Base-by-base conservation (phyloP, 352 stramenopile genomes). In the Globisporangium canariense region DNA sequence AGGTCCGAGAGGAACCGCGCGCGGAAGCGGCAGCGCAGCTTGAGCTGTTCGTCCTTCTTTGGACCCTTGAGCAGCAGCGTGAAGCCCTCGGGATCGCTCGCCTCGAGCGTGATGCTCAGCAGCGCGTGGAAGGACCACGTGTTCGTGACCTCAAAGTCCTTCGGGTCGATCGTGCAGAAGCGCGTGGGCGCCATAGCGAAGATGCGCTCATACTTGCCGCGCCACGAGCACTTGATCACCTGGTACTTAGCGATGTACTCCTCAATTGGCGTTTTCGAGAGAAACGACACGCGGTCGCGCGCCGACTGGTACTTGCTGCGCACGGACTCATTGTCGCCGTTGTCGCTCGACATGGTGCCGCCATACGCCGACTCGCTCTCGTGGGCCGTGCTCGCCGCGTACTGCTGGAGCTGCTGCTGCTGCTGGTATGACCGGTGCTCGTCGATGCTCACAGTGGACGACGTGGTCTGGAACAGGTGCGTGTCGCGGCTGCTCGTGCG, bases 61-160 rank as follows among this genome's bases (percentile, higher is more conserved):
- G 70, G n/a, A 1, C 87, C 87, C 55, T 88, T 83, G 2, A 95
- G 64, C 9, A 69, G 60, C 22, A 95, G 58, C 52, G 70, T 79
- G 53, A 95, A 95, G 50, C 82, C 72, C 53, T 90, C 70, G 5
- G 53, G 34, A 60, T 95, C 86, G 36, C 62, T 67, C 3, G 75
- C 51, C 20, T 95, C 85, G n/a, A 95, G 70, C 18, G 67, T 74
- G 55, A 94, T 73, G 61, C 65, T 71, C 1, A 81, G 54, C 5
- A 95, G 67, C 30, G 80, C 70, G 32, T 73, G 77, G 18, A 92
- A 72, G 4, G 83, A 82, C 87, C 87, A 96, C 46, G 86, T 92
- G 64, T 96, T 96, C 49, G 87, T 96, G 11, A 96, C 79, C 63
- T 94, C 87, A 66, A 94, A 94, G 69, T 94, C 83, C 40, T 88